These are phyloP conservation scores for Picea abies DNA, from an alignment of 83 land plant species.

Conservation along the genomic window DNA sequence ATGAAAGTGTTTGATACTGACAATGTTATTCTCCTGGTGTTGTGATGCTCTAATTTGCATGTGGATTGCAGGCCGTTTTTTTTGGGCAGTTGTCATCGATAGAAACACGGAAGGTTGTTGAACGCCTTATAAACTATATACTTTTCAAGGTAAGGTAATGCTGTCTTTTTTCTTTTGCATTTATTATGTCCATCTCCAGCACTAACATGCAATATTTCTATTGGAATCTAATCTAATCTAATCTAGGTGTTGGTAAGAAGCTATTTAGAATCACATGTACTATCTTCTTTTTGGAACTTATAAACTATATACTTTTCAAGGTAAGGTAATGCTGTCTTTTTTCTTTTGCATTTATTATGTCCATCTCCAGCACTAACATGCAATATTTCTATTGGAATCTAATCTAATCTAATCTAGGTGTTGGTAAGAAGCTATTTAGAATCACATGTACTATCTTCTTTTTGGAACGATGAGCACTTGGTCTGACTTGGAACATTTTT, in stretches of 20 bases:
- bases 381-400: background rate
- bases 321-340: slow-evolving; percentile 23
- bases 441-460: background rate
- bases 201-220: background rate
- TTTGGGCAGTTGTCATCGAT: slow-evolving; percentile 63
- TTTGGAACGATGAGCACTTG: no score
- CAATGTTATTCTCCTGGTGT: background rate
- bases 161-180: background rate
- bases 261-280: background rate
- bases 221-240: background rate
- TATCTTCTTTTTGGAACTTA: no score
- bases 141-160: slow-evolving; percentile 64
- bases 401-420: background rate
- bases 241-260: background rate
- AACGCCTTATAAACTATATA: slow-evolving; percentile 77
- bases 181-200: background rate
- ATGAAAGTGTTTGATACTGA: background rate
- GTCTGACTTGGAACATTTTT: no score
- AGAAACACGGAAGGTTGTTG: slow-evolving; percentile 77
- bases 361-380: background rate
- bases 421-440: background rate
- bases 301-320: slow-evolving; percentile 85
- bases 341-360: slow-evolving; percentile 5
- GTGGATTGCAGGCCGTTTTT: slow-evolving; percentile 63
- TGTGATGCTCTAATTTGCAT: background rate